A percentile compares a stretch with the other conserved stretches of the same genome.
Conservation (phyloP, 164 flowering plant species). For the Vitis rotundifolia region DNA sequence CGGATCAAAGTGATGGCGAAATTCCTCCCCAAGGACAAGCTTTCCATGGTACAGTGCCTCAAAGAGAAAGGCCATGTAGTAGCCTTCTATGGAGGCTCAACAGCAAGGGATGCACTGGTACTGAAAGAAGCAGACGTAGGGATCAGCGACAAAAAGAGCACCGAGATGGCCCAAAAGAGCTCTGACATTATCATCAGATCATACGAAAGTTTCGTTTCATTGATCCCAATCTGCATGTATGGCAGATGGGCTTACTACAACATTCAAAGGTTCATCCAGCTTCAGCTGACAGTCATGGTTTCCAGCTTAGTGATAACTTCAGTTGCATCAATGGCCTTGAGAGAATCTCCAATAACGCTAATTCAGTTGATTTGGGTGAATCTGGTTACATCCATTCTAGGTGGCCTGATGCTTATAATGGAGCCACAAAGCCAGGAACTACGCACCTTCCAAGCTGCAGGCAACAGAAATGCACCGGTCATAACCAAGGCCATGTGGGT, state of each 20-base stretch:
- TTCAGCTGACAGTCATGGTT: constrained; percentile 22
- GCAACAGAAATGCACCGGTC: not conserved
- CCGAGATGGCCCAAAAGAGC: constrained; percentile 13
- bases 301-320: constrained; percentile 18
- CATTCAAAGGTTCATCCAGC: constrained; percentile 24
- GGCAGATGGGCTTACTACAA: constrained; percentile 24
- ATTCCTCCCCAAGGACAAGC: constrained; percentile 14
- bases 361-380: constrained; percentile 27
- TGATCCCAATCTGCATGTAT: not conserved
- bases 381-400: constrained; percentile 15
- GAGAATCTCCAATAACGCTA: constrained; percentile 22
- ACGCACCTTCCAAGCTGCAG: not conserved
- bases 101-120: constrained; percentile 18
- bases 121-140: constrained; percentile 31
- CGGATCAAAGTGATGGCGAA: constrained; percentile 16
- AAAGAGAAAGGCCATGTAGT: constrained; percentile 22
- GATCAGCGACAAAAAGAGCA: constrained; percentile 12
- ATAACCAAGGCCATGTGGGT: constrained; percentile 18
- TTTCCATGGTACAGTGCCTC: constrained; percentile 13
- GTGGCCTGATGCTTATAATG: constrained; percentile 24
- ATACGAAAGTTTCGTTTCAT: not conserved
- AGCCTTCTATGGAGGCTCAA: constrained; percentile 16
- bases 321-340: constrained; percentile 4
- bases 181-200: constrained; percentile 11
- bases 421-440: constrained; percentile 2